A percentile compares a stretch with the other conserved stretches of the same genome.
phyloP scores from a whole-genome alignment of 495 filamentous ascomycete species.

The Penicillium canariense region DNA sequence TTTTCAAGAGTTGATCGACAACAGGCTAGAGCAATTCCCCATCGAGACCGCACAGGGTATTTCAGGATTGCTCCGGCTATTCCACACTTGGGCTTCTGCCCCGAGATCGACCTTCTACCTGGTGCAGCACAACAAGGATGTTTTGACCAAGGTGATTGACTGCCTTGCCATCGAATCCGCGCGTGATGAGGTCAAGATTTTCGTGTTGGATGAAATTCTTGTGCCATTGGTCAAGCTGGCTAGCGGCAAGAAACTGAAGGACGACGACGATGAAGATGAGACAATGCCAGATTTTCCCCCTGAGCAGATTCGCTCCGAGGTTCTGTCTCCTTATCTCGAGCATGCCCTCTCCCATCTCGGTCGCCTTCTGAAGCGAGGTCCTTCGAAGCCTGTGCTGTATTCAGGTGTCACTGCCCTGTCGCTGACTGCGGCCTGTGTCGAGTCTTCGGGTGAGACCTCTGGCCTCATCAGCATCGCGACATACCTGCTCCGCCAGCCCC shows the following conservation, averaged over 20 bases:
- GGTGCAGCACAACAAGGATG: slow-evolving; percentile 55
- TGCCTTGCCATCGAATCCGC: slow-evolving; percentile 69
- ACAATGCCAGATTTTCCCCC: slow-evolving; percentile 52
- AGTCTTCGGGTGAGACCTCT: slow-evolving; percentile 63
- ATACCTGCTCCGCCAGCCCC: slow-evolving; percentile 81
- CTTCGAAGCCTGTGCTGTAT: slow-evolving; percentile 69
- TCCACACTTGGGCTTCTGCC: slow-evolving; percentile 74
- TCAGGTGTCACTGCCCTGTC: slow-evolving; percentile 76
- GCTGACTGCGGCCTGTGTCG: slow-evolving; percentile 68
- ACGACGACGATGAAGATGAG: slow-evolving; percentile 30
- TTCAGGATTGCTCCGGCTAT: slow-evolving; percentile 76
- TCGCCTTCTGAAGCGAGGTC: slow-evolving; percentile 67
- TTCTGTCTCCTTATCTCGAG: slow-evolving; percentile 71
- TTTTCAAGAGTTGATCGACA: slow-evolving; percentile 70
- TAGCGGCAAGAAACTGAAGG: slow-evolving; percentile 38
- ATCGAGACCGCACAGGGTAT: slow-evolving; percentile 85
- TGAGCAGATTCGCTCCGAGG: slow-evolving; percentile 52
- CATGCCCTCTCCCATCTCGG: slow-evolving; percentile 63
- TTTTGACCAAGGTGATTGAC: slow-evolving; percentile 68
- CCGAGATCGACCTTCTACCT: slow-evolving; percentile 67
- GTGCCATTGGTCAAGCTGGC: slow-evolving; percentile 56
- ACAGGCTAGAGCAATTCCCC: slow-evolving; percentile 75
- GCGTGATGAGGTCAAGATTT: slow-evolving; percentile 86
- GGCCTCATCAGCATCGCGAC: slow-evolving; percentile 72
- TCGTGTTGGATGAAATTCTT: slow-evolving; percentile 71